Evolutionary conservation across 805 yeast genomes (phyloP), one percentile per base, ranked within the genome.

Genomic region (Candida fluviatilis): DNA sequence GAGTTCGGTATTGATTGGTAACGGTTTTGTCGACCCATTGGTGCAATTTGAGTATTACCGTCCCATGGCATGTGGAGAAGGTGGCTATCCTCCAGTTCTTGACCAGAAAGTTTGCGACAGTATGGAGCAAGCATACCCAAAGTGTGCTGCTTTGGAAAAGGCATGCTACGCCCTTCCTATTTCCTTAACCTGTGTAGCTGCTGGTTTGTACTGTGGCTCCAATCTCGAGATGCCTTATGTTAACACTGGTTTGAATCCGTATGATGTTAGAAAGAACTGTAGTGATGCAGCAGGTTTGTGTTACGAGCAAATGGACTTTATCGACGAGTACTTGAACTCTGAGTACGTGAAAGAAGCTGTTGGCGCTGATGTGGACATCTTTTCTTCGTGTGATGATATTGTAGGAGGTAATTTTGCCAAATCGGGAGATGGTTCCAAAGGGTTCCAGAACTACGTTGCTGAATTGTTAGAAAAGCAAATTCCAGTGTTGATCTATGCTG

Each of bases 401-500:
- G 75, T 75, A 21, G 69, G 68, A 54, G 58, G 62, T 47, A 72
- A 71, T 55, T 77, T 77, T 50, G 48, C 67, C 47, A 70, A 71
- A 52, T 71, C 75, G 11, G 84, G 84, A 31, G 88, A 81, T 59
- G 71, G 75, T 66, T 63, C 67, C 67, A 70, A 64, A 46, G 83
- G 85, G 6, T 76, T 66, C 72, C 90, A 86, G 55, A 72, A 69
- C 47, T 78, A 76, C 36, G 74, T 66, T 15, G 56, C 58, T 5
- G 58, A 60, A 47, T 40, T 72, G 54, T 47, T 67, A 39, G 69
- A 67, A 50, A 60, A 70, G 40, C 82, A 77, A 18, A 53, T 86
- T 28, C 95, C 95, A 7, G 89, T 87, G 2, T 72, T 88, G 54
- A 76, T 84, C 43, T 88, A 87, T 50, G 95, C 95, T 13, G 96